Base-by-base conservation (phyloP, 257 asterid species). In the Rhazya stricta region DNA sequence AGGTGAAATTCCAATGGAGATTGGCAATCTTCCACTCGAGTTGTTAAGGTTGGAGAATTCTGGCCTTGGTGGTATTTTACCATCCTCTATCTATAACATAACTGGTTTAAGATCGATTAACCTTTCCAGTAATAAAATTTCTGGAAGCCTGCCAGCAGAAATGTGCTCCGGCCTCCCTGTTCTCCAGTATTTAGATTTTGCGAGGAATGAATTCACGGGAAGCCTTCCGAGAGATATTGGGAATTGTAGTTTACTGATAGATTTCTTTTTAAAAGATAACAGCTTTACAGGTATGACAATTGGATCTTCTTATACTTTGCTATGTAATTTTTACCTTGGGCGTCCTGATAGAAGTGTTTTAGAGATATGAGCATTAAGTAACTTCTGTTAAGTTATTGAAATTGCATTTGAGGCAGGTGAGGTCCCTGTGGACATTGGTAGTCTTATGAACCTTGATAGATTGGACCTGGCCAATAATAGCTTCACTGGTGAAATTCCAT, bases 201-300 rank as follows among this genome's bases (percentile, higher is more conserved):
- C 72, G 27, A 76, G 69, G 34, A 77, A 77, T 43, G 60, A 23
- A 25, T 81, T 81, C 71, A 62, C 19, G 5, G 82, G 82, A 70
- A 3, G 30, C 5, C 63, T 81, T 63, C 77, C 80, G 39, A 81
- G 61, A 34, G 77, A 62, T 30, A 71, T 84, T 43, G 83, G 83
- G 3, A 82, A 84, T 43, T 60, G 78, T 27, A 82, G 83, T 56
- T 75, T 63, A 75, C 77, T 84, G 25, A 71, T 51, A 11, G 76
- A 63, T 21, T 41, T 81, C 48, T 53, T 69, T 62, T 73, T 78
- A 29, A 61, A 74, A 43, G 72, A 19, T 16, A 81, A 81, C 62
- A 79, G 48, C 1, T 1, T 32, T 1, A 61, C 72, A 8, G 79
- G 79, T 9, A 69, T 54, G 67, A 29, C n/a, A n/a, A n/a, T n/a